A percentile compares a stretch with the other conserved stretches of the same genome.
Evolutionary conservation across 805 yeast genomes (phyloP).

Genomic region (Wickerhamiella lipophila): DNA sequence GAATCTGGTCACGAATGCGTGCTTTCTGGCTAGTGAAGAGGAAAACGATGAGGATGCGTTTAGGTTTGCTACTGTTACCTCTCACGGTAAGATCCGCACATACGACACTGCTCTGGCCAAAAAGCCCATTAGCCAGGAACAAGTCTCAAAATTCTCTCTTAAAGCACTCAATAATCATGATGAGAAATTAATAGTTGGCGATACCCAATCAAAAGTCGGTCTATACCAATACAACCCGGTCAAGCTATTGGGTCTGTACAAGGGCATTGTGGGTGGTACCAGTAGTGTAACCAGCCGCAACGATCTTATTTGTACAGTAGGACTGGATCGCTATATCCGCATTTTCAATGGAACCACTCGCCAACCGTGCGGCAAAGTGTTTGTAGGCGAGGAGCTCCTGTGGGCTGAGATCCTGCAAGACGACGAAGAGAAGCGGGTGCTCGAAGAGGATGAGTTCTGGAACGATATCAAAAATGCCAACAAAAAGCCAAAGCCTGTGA

Average conservation of each 20-base stretch:
- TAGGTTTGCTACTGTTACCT: constrained; percentile 52
- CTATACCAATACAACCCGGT: constrained; percentile 19
- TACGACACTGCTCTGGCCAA: constrained; percentile 60
- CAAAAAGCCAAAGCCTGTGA: not conserved
- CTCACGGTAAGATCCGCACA: constrained; percentile 59
- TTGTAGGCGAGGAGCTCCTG: constrained; percentile 57
- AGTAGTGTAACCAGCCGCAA: constrained; percentile 26
- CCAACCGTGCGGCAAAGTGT: constrained; percentile 55
- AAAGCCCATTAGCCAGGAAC: constrained; percentile 49
- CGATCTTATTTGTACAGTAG: constrained; percentile 53
- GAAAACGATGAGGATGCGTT: too few species aligned
- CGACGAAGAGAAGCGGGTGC: constrained; percentile 24
- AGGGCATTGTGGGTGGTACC: constrained; percentile 68
- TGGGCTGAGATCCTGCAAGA: constrained; percentile 39
- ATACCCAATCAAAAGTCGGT: constrained; percentile 53
- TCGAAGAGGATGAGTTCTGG: constrained; percentile 33
- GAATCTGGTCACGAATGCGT: constrained; percentile 56
- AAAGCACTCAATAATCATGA: constrained; percentile 31
- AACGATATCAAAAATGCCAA: constrained; percentile 23
- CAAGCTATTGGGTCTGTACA: constrained; percentile 51
- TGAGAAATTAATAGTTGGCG: constrained; percentile 51
- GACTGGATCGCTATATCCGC: constrained; percentile 76
- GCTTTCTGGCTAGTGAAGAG: constrained; percentile 31
- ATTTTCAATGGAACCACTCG: constrained; percentile 54
- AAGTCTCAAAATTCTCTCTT: constrained; percentile 44